Percentiles rank a stretch among this genome's conserved stretches.
Evolutionary conservation across 2,329 filamentous ascomycete species (phyloP).

Genomic region (Huntiella savannae): DNA sequence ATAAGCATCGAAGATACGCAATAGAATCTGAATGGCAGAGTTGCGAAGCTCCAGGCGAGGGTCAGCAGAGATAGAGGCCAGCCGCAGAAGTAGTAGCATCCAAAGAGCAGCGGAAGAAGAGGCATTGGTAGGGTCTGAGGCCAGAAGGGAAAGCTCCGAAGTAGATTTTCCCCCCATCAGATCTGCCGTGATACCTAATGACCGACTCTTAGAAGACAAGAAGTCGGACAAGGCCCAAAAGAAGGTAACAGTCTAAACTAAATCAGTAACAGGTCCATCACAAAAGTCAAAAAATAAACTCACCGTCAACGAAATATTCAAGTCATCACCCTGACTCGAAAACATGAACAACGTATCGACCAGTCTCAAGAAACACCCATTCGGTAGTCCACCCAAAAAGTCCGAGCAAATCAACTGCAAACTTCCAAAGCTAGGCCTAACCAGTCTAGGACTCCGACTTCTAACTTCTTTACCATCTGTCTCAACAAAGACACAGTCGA

Average conservation of each 20-base stretch:
- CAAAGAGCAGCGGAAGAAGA: slow-evolving; percentile 55
- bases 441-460: slow-evolving; percentile 51
- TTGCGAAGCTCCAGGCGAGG: slow-evolving; percentile 59
- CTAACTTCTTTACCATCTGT: slow-evolving; percentile 19
- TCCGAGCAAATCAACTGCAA: slow-evolving; percentile 88
- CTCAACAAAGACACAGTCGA: slow-evolving; percentile 56
- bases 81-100: slow-evolving; percentile 54
- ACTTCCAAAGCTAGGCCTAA: slow-evolving; percentile 73
- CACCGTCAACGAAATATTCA: slow-evolving; percentile 87
- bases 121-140: slow-evolving; percentile 36
- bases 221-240: slow-evolving; percentile 94
- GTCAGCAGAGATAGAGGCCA: slow-evolving; percentile 54
- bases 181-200: slow-evolving; percentile 37
- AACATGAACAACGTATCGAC: slow-evolving; percentile 82
- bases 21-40: slow-evolving; percentile 73
- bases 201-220: slow-evolving; percentile 41
- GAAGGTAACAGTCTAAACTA: slow-evolving; percentile 60
- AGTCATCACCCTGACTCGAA: slow-evolving; percentile 70
- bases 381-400: slow-evolving; percentile 58
- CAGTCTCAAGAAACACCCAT: slow-evolving; percentile 53
- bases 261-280: slow-evolving; percentile 9
- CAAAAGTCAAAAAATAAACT: slow-evolving; percentile 15
- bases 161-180: slow-evolving; percentile 32
- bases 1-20: slow-evolving; percentile 83
- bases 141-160: slow-evolving; percentile 35